A percentile compares a stretch with the other conserved stretches of the same genome.
Conservation (phyloP, 2,329 filamentous ascomycete species). For the Aspergillus piperis region DNA sequence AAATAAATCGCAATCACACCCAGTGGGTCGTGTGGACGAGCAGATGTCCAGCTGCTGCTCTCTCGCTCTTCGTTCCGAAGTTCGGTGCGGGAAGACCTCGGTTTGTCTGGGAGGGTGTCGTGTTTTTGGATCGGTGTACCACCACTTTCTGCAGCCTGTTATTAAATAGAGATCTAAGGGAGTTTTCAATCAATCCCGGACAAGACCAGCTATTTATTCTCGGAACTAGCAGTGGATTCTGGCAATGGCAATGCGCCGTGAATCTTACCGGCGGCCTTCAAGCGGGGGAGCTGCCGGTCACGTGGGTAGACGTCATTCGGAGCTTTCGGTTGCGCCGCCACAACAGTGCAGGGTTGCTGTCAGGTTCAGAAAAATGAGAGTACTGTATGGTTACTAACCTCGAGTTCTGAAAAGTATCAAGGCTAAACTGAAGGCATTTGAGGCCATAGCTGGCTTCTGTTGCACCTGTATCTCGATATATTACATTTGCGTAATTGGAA, state of each 20-base stretch:
- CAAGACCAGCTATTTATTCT: conserved; percentile 2
- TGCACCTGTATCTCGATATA: not conserved
- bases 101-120: not conserved
- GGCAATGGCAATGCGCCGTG: not conserved
- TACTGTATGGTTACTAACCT: not conserved
- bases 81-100: conserved; percentile 7
- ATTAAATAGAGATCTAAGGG: conserved; percentile 10
- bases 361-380: too few species aligned
- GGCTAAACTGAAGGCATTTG: not conserved
- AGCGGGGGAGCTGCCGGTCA: conserved; percentile 19
- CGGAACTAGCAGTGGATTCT: not conserved
- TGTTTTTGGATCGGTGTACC: not conserved
- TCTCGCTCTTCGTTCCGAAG: not conserved
- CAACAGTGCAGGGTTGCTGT: not conserved
- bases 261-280: conserved; percentile 4
- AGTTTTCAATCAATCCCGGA: conserved; percentile 1
- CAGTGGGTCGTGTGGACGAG: conserved; percentile 18
- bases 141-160: not conserved
- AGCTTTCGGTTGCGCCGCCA: not conserved
- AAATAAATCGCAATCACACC: conserved; percentile 17
- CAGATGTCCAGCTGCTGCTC: not conserved
- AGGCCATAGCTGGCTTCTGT: not conserved
- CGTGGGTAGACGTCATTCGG: conserved; percentile 21
- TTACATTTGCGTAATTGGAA: not conserved
- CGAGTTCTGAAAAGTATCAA: not conserved